Percentiles rank a stretch among this genome's conserved stretches.
Conservation (phyloP, 1,139 yeast species). For the Dujonia santamariae region DNA sequence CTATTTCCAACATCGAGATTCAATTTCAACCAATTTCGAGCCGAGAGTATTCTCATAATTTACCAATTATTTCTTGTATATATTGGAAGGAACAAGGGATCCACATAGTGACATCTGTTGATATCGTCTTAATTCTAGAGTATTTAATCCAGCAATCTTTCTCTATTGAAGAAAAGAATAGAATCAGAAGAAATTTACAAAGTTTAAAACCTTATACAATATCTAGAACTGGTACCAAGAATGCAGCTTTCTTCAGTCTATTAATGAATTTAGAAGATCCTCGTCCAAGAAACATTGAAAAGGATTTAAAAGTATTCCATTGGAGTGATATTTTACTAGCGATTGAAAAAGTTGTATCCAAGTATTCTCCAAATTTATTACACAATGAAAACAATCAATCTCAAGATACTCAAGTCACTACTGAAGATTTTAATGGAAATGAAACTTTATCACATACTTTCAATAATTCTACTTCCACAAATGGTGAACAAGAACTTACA, state of each 20-base stretch:
- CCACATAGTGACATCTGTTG: constrained; percentile 64
- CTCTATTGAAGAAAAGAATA: constrained; percentile 65
- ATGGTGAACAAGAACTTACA: constrained; percentile 1
- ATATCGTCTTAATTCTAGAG: constrained; percentile 57
- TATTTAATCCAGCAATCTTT: constrained; percentile 55
- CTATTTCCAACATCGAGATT: constrained; percentile 21
- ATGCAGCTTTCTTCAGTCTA: constrained; percentile 49
- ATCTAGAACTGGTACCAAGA: constrained; percentile 45
- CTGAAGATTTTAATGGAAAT: too few relatives aligned
- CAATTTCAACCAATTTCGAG: constrained; percentile 23
- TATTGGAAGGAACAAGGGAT: constrained; percentile 53
- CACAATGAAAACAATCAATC: constrained; percentile 5
- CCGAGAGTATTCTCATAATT: constrained; percentile 20
- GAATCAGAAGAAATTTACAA: constrained; percentile 67
- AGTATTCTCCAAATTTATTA: constrained; percentile 35
- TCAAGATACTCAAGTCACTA: too few relatives aligned
- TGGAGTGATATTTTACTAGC: constrained; percentile 60
- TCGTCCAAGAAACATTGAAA: constrained; percentile 69
- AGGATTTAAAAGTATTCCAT: constrained; percentile 65
- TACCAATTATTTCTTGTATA: constrained; percentile 54
- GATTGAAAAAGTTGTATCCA: constrained; percentile 57
- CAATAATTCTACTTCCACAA: too few relatives aligned
- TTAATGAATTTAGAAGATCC: constrained; percentile 68
- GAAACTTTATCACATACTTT: too few relatives aligned
- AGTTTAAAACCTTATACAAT: constrained; percentile 63